Percentiles rank a stretch among this genome's conserved stretches.
Conservation (phyloP, 2,329 filamentous ascomycete genomes). For the Tolypocladium tundrense region DNA sequence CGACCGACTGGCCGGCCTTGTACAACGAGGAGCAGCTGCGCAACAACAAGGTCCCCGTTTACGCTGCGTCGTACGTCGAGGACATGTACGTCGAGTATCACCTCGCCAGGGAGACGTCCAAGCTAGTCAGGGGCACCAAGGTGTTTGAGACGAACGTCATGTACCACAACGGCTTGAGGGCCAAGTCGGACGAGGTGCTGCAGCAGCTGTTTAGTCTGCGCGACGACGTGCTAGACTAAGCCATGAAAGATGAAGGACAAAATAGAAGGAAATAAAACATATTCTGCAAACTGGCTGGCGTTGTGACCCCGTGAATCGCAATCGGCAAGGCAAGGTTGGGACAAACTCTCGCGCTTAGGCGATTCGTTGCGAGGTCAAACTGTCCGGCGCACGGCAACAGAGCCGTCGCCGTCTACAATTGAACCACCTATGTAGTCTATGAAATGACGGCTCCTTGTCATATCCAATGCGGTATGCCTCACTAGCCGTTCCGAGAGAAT, state of each 20-base stretch:
- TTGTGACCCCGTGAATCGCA: not conserved
- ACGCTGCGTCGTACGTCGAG: constrained; percentile 72
- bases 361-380: too few species aligned
- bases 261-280: not conserved
- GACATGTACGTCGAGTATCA: constrained; percentile 89
- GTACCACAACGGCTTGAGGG: constrained; percentile 76
- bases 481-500: not conserved
- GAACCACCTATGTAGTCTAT: not conserved
- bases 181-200: constrained; percentile 66
- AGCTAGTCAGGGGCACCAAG: constrained; percentile 64
- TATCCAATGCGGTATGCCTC: not conserved
- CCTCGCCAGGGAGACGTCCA: constrained; percentile 62
- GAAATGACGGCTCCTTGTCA: not conserved
- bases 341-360: not conserved
- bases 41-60: constrained; percentile 74
- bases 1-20: constrained; percentile 60
- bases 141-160: constrained; percentile 77
- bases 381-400: not conserved
- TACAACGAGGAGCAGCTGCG: constrained; percentile 67
- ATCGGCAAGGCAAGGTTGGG: not conserved
- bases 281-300: not conserved
- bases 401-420: not conserved
- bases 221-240: constrained; percentile 53
- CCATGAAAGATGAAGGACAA: not conserved
- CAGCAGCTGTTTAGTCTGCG: constrained; percentile 65